Percentiles rank a stretch among this genome's conserved stretches.
phyloP scores from a whole-genome alignment of 75 land plant species.

The Isoetes taiwanensis region DNA sequence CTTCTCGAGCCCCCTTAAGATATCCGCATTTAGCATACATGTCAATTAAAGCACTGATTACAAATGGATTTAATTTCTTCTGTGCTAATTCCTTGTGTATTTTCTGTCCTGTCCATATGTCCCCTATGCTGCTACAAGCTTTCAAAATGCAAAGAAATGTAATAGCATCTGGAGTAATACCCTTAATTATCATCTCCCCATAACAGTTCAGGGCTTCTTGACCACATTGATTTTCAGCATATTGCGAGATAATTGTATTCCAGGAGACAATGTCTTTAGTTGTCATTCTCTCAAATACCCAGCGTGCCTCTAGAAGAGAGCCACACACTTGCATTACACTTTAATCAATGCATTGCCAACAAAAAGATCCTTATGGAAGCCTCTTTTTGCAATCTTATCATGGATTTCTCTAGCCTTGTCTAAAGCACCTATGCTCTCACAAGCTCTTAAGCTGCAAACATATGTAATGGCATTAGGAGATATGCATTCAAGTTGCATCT shows the following conservation, averaged over 20 bases:
- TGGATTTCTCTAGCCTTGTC: background rate
- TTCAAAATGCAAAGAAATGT: background rate
- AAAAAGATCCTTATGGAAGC: background rate
- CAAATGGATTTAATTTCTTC: background rate
- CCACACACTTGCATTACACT: conserved; percentile 5
- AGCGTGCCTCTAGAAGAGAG: background rate
- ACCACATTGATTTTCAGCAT: conserved; percentile 9
- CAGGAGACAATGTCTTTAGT: conserved; percentile 13
- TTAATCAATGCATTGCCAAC: background rate
- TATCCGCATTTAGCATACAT: background rate
- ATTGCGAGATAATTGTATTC: conserved; percentile 20
- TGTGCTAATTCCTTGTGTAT: background rate
- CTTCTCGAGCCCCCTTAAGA: background rate
- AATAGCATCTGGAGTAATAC: background rate
- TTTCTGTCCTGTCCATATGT: background rate
- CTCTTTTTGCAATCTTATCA: background rate
- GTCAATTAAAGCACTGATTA: background rate
- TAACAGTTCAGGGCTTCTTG: conserved; percentile 14
- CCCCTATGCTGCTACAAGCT: background rate
- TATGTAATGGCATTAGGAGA: background rate
- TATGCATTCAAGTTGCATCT: background rate
- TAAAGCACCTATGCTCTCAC: background rate
- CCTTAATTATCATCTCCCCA: conserved; percentile 6
- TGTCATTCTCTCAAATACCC: conserved; percentile 14
- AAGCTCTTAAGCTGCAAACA: background rate